Evolutionary conservation across 495 filamentous ascomycete genomes (phyloP).

Genomic region (Lasiosphaeria hispida): DNA sequence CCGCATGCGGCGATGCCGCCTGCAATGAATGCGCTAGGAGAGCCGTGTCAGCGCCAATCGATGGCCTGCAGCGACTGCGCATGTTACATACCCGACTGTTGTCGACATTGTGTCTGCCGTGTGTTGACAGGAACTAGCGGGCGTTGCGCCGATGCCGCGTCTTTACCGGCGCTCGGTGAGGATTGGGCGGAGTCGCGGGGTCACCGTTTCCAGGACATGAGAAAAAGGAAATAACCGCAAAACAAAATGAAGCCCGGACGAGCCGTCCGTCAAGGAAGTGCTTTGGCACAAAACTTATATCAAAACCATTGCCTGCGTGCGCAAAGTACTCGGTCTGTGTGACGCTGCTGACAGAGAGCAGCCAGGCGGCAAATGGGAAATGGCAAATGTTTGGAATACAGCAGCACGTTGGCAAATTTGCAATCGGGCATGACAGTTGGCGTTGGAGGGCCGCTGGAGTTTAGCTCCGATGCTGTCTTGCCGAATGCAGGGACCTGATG

Average conservation of each 20-base stretch:
- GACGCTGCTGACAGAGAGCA: not conserved
- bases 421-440: not conserved
- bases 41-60: conserved; percentile 19
- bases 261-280: not conserved
- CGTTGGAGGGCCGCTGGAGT: not conserved
- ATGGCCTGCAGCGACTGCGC: not conserved
- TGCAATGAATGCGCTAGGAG: conserved; percentile 71
- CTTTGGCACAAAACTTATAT: conserved; percentile 1
- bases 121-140: not conserved
- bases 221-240: not conserved
- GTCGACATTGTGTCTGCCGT: conserved; percentile 38
- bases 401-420: too few relatives aligned
- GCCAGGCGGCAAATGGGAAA: not conserved
- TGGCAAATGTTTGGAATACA: too few relatives aligned
- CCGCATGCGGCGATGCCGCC: conserved; percentile 96
- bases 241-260: not conserved
- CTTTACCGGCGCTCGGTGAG: not conserved
- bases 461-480: conserved; percentile 3
- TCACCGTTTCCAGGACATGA: not conserved
- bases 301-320: not conserved
- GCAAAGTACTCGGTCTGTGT: too few relatives aligned
- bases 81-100: conserved; percentile 41
- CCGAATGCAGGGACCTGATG: not conserved
- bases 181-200: not conserved
- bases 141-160: not conserved